phyloP scores from a whole-genome alignment of 1,284 basidiomycete genomes.

The Marasmius oreades region DNA sequence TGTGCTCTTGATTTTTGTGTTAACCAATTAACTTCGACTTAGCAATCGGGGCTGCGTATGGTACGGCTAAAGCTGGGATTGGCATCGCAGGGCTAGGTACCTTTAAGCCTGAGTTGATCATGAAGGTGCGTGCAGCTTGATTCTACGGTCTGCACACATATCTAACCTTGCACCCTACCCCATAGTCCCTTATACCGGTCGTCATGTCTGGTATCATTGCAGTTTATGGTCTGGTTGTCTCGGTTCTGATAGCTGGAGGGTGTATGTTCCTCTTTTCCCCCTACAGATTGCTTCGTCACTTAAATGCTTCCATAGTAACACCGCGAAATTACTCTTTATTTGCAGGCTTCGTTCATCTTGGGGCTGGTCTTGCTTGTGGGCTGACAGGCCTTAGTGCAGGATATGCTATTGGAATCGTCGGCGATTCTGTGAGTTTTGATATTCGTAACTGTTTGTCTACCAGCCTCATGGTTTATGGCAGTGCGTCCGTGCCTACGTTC shows the following conservation, averaged over 20 bases:
- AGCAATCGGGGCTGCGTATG: slow-evolving; percentile 95
- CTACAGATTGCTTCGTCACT: slow-evolving; percentile 4
- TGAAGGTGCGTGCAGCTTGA: slow-evolving; percentile 75
- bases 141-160: not conserved
- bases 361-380: slow-evolving; percentile 90
- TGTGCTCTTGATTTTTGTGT: slow-evolving; percentile 3
- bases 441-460: slow-evolving; percentile 5
- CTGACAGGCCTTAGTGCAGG: slow-evolving; percentile 94
- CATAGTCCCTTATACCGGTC: slow-evolving; percentile 86
- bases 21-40: slow-evolving; percentile 11
- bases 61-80: slow-evolving; percentile 96
- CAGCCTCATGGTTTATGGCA: slow-evolving; percentile 21
- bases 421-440: slow-evolving; percentile 69
- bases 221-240: slow-evolving; percentile 77
- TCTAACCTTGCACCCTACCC: not conserved
- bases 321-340: slow-evolving; percentile 69
- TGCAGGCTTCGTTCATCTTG: slow-evolving; percentile 91
- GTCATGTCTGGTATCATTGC: slow-evolving; percentile 86
- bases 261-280: slow-evolving; percentile 35
- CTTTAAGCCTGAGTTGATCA: slow-evolving; percentile 94
- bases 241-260: slow-evolving; percentile 67
- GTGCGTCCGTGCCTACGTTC: slow-evolving; percentile 73
- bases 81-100: slow-evolving; percentile 95
- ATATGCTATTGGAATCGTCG: slow-evolving; percentile 95
- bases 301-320: slow-evolving; percentile 49